These are phyloP conservation scores for Westerdykella aurantiaca DNA, from an alignment of 2,329 filamentous ascomycete species.

Conservation along the genomic window DNA sequence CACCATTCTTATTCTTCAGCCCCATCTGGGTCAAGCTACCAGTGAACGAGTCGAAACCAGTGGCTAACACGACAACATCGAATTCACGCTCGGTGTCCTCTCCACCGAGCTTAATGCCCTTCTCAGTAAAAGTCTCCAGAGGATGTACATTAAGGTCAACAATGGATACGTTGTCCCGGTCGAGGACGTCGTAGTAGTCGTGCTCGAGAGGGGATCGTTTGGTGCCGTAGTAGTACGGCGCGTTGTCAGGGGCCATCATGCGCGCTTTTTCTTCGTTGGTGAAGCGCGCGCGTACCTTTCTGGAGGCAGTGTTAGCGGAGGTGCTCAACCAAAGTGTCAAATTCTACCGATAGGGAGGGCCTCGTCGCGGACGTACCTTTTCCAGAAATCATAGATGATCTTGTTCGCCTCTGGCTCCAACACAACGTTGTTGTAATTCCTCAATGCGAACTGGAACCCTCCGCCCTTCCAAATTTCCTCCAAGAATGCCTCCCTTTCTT, in stretches of 20 bases:
- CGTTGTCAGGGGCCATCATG: slow-evolving; percentile 37
- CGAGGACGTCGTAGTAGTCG: slow-evolving; percentile 38
- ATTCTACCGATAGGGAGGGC: slow-evolving; percentile 13
- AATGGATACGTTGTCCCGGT: slow-evolving; percentile 44
- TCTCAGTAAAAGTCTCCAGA: slow-evolving; percentile 44
- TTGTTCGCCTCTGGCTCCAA: slow-evolving; percentile 36
- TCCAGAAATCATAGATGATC: slow-evolving; percentile 43
- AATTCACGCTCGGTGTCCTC: slow-evolving; percentile 46
- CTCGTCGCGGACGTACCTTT: slow-evolving; percentile 40
- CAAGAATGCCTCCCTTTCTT: slow-evolving; percentile 14
- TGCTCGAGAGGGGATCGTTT: slow-evolving; percentile 37
- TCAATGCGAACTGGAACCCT: slow-evolving; percentile 36
- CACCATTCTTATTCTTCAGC: slow-evolving; percentile 25
- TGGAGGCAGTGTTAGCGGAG: slow-evolving; percentile 6
- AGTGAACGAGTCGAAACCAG: slow-evolving; percentile 40
- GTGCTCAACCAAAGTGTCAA: not conserved
- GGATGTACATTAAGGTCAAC: slow-evolving; percentile 35
- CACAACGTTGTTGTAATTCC: slow-evolving; percentile 31
- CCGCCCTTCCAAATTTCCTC: slow-evolving; percentile 28
- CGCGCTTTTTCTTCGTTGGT: slow-evolving; percentile 36
- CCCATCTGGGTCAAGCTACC: slow-evolving; percentile 33
- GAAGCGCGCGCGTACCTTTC: slow-evolving; percentile 34
- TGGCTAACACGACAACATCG: slow-evolving; percentile 49
- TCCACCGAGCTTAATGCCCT: slow-evolving; percentile 46
- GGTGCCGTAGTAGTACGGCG: slow-evolving; percentile 39